Conservation (phyloP, 805 yeast species). For the Nakazawaea wickerhamii region DNA sequence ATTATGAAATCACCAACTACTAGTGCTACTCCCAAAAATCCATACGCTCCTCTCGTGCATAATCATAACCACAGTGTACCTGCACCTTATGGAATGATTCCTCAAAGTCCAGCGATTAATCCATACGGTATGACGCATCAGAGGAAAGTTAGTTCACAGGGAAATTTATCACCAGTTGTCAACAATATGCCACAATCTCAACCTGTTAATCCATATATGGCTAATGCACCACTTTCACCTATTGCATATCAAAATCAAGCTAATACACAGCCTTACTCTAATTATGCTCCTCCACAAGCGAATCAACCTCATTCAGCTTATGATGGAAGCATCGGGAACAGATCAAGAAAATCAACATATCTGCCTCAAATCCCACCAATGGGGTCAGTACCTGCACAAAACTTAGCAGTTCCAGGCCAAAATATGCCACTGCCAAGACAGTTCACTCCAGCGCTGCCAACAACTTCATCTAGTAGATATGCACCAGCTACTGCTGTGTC, state of each 20-base stretch:
- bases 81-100: neutral
- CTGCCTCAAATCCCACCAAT: constrained; percentile 4
- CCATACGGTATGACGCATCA: constrained; percentile 9
- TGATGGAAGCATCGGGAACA: neutral
- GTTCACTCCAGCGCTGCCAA: neutral
- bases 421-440: neutral
- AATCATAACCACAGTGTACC: neutral
- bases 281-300: neutral
- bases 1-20: constrained; percentile 2
- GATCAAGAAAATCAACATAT: constrained; percentile 4
- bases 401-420: neutral
- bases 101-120: constrained; percentile 1
- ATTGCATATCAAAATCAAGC: neutral
- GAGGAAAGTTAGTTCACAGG: constrained; percentile 4
- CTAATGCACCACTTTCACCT: neutral
- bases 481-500: constrained; percentile 4
- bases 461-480: constrained; percentile 2
- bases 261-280: neutral
- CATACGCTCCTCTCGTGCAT: constrained; percentile 10
- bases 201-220: neutral
- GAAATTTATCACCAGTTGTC: neutral
- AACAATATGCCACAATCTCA: neutral
- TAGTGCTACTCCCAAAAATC: constrained; percentile 6
- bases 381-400: neutral
- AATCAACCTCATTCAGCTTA: neutral